phyloP scores from a whole-genome alignment of 2,329 filamentous ascomycete species.

The Monosporascus ibericus region DNA sequence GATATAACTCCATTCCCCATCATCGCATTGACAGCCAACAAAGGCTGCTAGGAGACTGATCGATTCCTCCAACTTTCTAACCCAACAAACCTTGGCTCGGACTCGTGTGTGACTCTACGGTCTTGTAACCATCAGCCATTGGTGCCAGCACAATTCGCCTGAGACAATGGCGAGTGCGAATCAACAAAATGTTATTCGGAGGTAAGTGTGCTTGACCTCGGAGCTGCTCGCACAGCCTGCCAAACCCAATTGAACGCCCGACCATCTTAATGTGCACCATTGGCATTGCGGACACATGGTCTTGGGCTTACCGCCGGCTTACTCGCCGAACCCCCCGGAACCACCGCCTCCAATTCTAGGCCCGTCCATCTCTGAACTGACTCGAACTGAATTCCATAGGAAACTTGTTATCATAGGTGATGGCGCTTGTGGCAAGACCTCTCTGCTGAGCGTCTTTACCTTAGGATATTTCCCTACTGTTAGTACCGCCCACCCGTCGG shows the following conservation, averaged over 20 bases:
- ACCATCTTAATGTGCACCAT: too few relatives aligned
- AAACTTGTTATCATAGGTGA: slow-evolving; percentile 31
- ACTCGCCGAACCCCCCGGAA: neutral
- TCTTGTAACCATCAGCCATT: slow-evolving; percentile 9
- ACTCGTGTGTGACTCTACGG: neutral
- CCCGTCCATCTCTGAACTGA: neutral
- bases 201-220: slow-evolving; percentile 21
- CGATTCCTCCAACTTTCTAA: too few relatives aligned
- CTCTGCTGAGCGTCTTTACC: slow-evolving; percentile 94
- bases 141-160: slow-evolving; percentile 10
- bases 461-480: slow-evolving; percentile 97
- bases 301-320: too few relatives aligned
- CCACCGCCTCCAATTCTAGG: neutral
- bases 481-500: slow-evolving; percentile 35
- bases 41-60: too few relatives aligned
- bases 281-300: too few relatives aligned
- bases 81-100: too few relatives aligned
- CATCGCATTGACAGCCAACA: too few relatives aligned
- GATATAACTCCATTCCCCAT: too few relatives aligned
- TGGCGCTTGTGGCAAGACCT: slow-evolving; percentile 97
- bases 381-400: slow-evolving; percentile 8
- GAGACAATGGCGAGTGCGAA: slow-evolving; percentile 26
- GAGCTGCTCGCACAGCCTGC: neutral
- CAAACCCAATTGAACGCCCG: too few relatives aligned
- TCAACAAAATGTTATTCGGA: slow-evolving; percentile 38